These are phyloP conservation scores for Fusarium sp. DNA, from an alignment of 2,329 filamentous ascomycete species.

Conservation along the genomic window DNA sequence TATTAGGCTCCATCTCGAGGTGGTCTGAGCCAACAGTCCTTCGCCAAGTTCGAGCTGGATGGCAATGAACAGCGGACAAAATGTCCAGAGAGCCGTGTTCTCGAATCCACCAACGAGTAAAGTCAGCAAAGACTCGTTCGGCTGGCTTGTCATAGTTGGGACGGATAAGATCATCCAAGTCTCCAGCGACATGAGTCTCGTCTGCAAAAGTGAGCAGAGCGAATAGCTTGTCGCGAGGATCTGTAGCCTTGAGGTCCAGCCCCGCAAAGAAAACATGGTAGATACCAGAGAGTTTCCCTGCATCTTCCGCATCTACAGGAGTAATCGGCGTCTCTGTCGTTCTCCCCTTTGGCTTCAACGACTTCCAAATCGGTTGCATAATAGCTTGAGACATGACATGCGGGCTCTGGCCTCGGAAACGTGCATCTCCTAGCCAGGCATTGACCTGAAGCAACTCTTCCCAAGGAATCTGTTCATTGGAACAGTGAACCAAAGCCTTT, in stretches of 20 bases:
- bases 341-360: not conserved
- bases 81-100: slow-evolving; percentile 17
- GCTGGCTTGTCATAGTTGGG: slow-evolving; percentile 29
- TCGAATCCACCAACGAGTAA: slow-evolving; percentile 33
- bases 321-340: not conserved
- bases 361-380: slow-evolving; percentile 32
- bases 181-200: slow-evolving; percentile 8
- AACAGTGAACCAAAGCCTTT: slow-evolving; percentile 4
- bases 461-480: not conserved
- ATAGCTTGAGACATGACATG: slow-evolving; percentile 16
- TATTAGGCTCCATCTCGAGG: rapidly evolving
- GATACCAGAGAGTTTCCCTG: slow-evolving; percentile 2
- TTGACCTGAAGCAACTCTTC: slow-evolving; percentile 25
- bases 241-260: slow-evolving; percentile 29
- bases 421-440: slow-evolving; percentile 1
- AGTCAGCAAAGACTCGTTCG: slow-evolving; percentile 27
- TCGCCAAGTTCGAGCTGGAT: slow-evolving; percentile 23
- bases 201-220: slow-evolving; percentile 27
- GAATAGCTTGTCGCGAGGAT: slow-evolving; percentile 28
- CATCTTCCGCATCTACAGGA: not conserved
- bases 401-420: slow-evolving; percentile 10
- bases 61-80: slow-evolving; percentile 20
- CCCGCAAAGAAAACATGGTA: slow-evolving; percentile 24
- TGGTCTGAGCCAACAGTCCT: not conserved
- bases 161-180: slow-evolving; percentile 20